Base-by-base conservation (phyloP, 2,329 filamentous ascomycete genomes). In the Nemania bipapillata region DNA sequence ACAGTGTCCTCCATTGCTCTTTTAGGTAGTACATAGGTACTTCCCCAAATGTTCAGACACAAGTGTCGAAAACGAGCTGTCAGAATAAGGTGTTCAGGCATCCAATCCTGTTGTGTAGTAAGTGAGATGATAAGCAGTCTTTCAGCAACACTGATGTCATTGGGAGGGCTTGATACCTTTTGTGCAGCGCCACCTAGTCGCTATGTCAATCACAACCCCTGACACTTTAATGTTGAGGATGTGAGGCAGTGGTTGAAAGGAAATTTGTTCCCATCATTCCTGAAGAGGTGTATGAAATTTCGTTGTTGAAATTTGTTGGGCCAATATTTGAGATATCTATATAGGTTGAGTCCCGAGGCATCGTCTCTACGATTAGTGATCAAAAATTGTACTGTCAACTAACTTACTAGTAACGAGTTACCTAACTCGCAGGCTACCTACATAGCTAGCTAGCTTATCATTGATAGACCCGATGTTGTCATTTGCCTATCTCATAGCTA, bases 221-320 rank as follows among this genome's bases (percentile, higher is more conserved):
- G 50, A 8, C 54, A 52, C 30, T 12, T 65, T 30, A 52, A 52
- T 26, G 50, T 60, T 65, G 47, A 35, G 30, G 50, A 52, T 32
- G 54, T 63, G 28, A 50, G 24, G 20, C 20, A 9, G 24, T 24
- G 4, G 20, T 24, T 49, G 45, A 49, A 12, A 22, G 15, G 42
- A n/a, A n/a, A n/a, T 17, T 45, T 15, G 3, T 49, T 49, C 26
- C 24, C 12, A 26, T 40, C 32, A 40, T 17, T 20, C 28, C 20
- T 37, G 15, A 35, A 45, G 32, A 9, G 15, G 49, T 53, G 49
- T 53, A 37, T 32, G 20, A 6, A 11, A 37, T 59, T 56, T 59
- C 35, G 58, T 63, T 69, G 59, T 53, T 49, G 15, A n/a, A 32
- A 53, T 63, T 55, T 69, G 66, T 69, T 69, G 56, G 20, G 66